Base-by-base conservation (phyloP, 768 basidiomycete genomes). In the Boletus huronensis region DNA sequence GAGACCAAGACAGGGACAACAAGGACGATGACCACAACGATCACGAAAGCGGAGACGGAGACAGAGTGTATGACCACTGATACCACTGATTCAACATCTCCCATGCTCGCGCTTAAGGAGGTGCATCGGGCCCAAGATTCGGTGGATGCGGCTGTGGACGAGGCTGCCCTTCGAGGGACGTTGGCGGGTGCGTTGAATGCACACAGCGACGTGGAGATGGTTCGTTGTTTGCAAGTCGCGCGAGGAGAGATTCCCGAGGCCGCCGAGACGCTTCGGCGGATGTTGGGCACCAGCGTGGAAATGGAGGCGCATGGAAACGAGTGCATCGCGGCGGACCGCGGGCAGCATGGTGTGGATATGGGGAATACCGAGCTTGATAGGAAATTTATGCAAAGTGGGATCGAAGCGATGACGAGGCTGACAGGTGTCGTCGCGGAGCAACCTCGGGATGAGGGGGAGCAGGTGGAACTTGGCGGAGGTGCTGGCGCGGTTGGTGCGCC, bases 321-420 rank as follows among this genome's bases (percentile, higher is more conserved):
- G 6, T 13, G 4, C 11, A 3, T 3, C 17, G 16, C 32, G 2
- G 17, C 21, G 23, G 50, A 53, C 34, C 16, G 9, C 2, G 23
- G 21, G 13, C 16, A 23, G 16, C 21, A n/a, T 5, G 29, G 14
- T 2, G 9, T 28, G 8, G 35, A 47, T 14, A n/a, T 6, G 17
- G 38, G 26, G 6, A 36, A 50, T 16, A 46, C 50, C 3, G 62
- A 64, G 17, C 51, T 66, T 21, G 83, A 88, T 58, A 76, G 77
- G 34, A 83, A 86, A 67, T 88, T 89, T 65, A 77, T 88, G 50
- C 86, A 89, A 65, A 80, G 76, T 32, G 83, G 87, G 6, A 84
- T 90, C 50, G 88, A 89, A 50, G 84, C 86, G 5, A 74, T 90
- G 59, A 72, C 82, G 51, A 74, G 87, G 58, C 70, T 90, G 74